phyloP scores from a whole-genome alignment of 2,329 filamentous ascomycete species.

The Aspergillus tanneri region DNA sequence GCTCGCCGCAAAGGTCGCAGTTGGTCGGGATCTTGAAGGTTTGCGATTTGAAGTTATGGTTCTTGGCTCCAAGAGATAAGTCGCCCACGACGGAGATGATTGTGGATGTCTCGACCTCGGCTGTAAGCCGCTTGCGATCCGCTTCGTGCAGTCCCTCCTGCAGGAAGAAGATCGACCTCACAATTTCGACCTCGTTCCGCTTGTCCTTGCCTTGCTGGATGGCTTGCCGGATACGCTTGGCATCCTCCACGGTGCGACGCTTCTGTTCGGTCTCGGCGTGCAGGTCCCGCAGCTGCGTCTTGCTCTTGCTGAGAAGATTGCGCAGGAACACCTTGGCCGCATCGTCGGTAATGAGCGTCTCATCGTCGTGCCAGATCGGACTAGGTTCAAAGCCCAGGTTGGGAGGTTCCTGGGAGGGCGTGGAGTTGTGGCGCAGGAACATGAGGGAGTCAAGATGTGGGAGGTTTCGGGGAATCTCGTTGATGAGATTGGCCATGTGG shows the following conservation, averaged over 20 bases:
- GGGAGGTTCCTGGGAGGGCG: constrained; percentile 75
- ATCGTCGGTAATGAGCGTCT: constrained; percentile 80
- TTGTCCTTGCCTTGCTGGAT: constrained; percentile 83
- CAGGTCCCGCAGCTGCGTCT: constrained; percentile 75
- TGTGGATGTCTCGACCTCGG: constrained; percentile 88
- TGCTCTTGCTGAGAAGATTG: constrained; percentile 89
- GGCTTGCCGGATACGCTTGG: constrained; percentile 70
- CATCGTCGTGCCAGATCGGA: constrained; percentile 95
- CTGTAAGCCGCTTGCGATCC: constrained; percentile 79
- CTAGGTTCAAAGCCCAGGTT: constrained; percentile 90
- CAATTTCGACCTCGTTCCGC: constrained; percentile 81
- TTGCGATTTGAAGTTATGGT: constrained; percentile 97
- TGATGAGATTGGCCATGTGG: constrained; percentile 68
- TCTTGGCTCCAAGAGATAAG: constrained; percentile 85
- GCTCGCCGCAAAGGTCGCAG: constrained; percentile 92
- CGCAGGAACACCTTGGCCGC: constrained; percentile 84
- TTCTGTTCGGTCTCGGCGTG: constrained; percentile 83
- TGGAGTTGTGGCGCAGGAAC: constrained; percentile 91
- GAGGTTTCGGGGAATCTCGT: constrained; percentile 83
- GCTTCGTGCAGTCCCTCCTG: constrained; percentile 83
- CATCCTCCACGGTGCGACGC: constrained; percentile 75
- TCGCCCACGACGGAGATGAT: constrained; percentile 92
- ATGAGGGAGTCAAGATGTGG: constrained; percentile 93
- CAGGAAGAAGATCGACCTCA: constrained; percentile 76
- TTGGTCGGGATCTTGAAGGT: constrained; percentile 99